phyloP scores from a whole-genome alignment of 1,284 basidiomycete species.

The Dichomitus squalens region DNA sequence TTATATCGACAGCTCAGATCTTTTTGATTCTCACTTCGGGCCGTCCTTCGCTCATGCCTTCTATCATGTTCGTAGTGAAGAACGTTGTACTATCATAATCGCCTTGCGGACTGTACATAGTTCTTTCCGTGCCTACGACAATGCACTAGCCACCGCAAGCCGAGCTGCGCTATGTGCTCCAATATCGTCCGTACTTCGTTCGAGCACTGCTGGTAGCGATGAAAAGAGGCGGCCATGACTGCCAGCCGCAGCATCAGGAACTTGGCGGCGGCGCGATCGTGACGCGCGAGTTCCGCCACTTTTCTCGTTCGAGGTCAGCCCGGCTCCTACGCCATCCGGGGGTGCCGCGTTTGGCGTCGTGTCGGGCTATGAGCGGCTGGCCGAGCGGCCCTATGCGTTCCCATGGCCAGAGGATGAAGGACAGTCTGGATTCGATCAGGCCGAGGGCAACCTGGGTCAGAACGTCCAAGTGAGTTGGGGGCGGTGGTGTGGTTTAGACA shows the following conservation, averaged over 20 bases:
- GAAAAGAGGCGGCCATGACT: neutral
- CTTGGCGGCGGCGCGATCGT: slow-evolving; percentile 21
- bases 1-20: neutral
- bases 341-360: slow-evolving; percentile 32
- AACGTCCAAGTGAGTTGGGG: neutral
- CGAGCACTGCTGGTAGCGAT: too few species aligned
- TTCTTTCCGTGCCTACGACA: neutral
- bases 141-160: neutral
- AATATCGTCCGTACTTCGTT: neutral
- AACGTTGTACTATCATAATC: slow-evolving; percentile 27
- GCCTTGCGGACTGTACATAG: slow-evolving; percentile 20
- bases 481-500: neutral
- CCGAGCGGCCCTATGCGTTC: slow-evolving; percentile 50
- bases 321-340: slow-evolving; percentile 47
- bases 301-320: slow-evolving; percentile 47
- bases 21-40: neutral
- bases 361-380: slow-evolving; percentile 30
- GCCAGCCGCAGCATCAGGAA: neutral
- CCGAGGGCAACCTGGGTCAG: slow-evolving; percentile 56
- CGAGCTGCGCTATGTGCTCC: neutral
- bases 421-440: slow-evolving; percentile 63
- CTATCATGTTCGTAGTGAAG: slow-evolving; percentile 22
- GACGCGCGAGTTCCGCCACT: slow-evolving; percentile 47
- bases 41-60: slow-evolving; percentile 10
- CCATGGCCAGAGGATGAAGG: slow-evolving; percentile 64